A percentile compares a stretch with the other conserved stretches of the same genome.
These are phyloP conservation scores for Paragyromitra xinjiangensis DNA, from an alignment of 495 filamentous ascomycete species.

Conservation along the genomic window DNA sequence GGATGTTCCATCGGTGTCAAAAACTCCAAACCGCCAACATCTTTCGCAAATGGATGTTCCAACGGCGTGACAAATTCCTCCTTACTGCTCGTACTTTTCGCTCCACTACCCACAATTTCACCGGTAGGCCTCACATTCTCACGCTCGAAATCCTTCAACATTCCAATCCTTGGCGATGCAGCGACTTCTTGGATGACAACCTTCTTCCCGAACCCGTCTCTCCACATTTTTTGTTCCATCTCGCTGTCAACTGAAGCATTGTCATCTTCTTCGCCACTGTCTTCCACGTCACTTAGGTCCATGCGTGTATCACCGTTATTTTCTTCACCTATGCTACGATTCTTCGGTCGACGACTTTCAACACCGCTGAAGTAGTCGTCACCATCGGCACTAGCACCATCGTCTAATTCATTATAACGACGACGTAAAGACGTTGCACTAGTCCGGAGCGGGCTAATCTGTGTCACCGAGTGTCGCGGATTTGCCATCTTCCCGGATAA, in stretches of 20 bases:
- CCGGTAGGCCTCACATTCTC: constrained; percentile 25
- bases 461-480: constrained; percentile 47
- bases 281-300: constrained; percentile 54
- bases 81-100: constrained; percentile 5
- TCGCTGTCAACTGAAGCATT: constrained; percentile 49
- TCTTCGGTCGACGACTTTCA: constrained; percentile 40
- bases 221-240: constrained; percentile 55
- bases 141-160: constrained; percentile 37
- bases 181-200: constrained; percentile 48
- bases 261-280: constrained; percentile 52
- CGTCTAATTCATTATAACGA: constrained; percentile 55
- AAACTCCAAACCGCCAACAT: constrained; percentile 23
- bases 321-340: constrained; percentile 43
- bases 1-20: constrained; percentile 43
- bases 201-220: constrained; percentile 52
- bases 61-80: constrained; percentile 45
- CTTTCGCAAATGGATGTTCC: constrained; percentile 29
- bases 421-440: constrained; percentile 56
- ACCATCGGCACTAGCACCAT: constrained; percentile 50
- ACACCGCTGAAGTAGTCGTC: constrained; percentile 57
- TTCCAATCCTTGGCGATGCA: constrained; percentile 39
- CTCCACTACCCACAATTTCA: constrained; percentile 3
- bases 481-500: constrained; percentile 52
- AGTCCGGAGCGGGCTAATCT: constrained; percentile 53
- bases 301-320: constrained; percentile 36